Base-by-base conservation (phyloP, 2,329 filamentous ascomycete species). In the Ceratocystis alfenasii region DNA sequence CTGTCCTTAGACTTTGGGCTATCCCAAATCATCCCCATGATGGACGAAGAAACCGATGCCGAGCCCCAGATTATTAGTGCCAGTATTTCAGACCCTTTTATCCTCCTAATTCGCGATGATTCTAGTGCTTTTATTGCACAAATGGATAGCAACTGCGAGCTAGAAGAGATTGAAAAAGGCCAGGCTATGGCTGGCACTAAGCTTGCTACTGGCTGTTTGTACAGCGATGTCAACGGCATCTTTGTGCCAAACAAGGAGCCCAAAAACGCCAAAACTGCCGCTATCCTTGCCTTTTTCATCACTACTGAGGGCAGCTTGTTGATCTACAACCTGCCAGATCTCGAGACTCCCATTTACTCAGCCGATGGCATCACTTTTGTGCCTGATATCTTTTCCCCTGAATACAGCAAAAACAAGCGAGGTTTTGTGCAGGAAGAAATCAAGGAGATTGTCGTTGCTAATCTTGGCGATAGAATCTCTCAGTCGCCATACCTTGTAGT, bases 1-100 rank as follows among this genome's bases (percentile, higher is more conserved):
- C 67, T 7, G 17, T 0, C 6, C n/a, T 1, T 71, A 90, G 90
- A 95, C 74, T 83, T 99, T 67, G 89, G 88, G 10, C 81, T 99
- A 64, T 87, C 87, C 59, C 93, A 97, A 72, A 97, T 99, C 65
- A 82, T 96, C 62, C 90, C 92, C 0, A 90, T 97, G 82, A 83
- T 90, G 68, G 94, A 97, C 71, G 94, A 96, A 71, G 89, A 94
- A 69, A 92, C 87, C 0, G 91, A 88, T 12, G 86, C 83, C 22
- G 90, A 96, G 71, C 87, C 90, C 3, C 82, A 87, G 64, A 87
- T 94, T 53, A 78, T 91, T 59, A 88, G 85, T 71, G 88, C 89
- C 46, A 95, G 89, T 73, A 92, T 97, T 71, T 84, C 84, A 22
- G 93, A 97, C 70, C 90, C 90, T 0, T 96, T 91, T 72, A 75